Evolutionary conservation across 2,329 filamentous ascomycete species (phyloP).

Genomic region (Ophiostoma ulmi): DNA sequence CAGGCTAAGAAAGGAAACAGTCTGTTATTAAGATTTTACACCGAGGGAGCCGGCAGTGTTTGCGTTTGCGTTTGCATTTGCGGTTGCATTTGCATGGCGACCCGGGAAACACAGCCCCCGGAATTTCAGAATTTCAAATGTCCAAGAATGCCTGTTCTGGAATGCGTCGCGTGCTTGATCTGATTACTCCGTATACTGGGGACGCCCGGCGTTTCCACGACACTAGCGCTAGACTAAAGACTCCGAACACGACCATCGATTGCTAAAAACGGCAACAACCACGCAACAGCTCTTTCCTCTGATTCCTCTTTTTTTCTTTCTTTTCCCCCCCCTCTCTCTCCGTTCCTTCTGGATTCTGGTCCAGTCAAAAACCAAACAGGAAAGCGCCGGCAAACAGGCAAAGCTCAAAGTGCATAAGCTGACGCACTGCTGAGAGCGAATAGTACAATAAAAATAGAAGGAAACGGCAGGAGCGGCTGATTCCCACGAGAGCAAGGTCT

Average conservation of each 20-base stretch:
- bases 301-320: background rate
- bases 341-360: background rate
- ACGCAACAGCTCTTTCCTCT: slow-evolving; percentile 11
- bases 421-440: background rate
- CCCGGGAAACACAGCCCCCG: background rate
- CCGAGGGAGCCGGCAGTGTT: slow-evolving; percentile 11
- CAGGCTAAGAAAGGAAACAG: background rate
- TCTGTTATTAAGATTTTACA: background rate
- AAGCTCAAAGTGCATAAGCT: background rate
- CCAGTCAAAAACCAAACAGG: background rate
- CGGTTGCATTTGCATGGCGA: no score
- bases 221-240: slow-evolving; percentile 18
- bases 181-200: background rate
- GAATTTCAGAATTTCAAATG: background rate
- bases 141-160: background rate
- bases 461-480: background rate
- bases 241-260: slow-evolving; percentile 4
- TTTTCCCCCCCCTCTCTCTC: no score
- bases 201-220: slow-evolving; percentile 15
- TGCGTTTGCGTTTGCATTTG: background rate
- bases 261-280: slow-evolving; percentile 22
- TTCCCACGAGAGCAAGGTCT: background rate
- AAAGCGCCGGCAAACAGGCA: background rate
- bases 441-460: background rate
- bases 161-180: slow-evolving; percentile 15